These are phyloP conservation scores for Isatis lusitanica DNA, from an alignment of 441 rosid genomes.

Conservation along the genomic window DNA sequence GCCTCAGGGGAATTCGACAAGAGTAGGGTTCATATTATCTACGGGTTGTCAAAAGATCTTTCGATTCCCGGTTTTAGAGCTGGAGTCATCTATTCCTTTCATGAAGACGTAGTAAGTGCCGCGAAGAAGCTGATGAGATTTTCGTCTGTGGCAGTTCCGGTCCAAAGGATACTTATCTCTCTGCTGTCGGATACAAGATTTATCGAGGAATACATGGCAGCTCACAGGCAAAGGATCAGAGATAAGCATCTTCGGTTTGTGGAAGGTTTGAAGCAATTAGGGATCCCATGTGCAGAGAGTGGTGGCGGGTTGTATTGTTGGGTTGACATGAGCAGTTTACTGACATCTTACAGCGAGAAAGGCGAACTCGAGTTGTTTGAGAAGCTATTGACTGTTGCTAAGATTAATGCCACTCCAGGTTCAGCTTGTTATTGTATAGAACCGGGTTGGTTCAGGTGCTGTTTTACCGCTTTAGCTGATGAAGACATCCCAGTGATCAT, in stretches of 20 bases:
- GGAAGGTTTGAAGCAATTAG: constrained; percentile 51
- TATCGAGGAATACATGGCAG: constrained; percentile 49
- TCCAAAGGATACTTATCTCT: constrained; percentile 61
- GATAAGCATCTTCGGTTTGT: constrained; percentile 50
- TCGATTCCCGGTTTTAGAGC: constrained; percentile 86
- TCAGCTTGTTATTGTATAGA: constrained; percentile 88
- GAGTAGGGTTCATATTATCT: constrained; percentile 77
- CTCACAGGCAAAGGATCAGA: constrained; percentile 51
- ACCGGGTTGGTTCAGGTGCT: constrained; percentile 93
- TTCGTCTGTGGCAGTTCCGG: constrained; percentile 60
- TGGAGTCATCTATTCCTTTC: constrained; percentile 73
- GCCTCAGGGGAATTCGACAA: constrained; percentile 62
- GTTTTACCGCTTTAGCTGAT: constrained; percentile 61
- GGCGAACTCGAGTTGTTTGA: constrained; percentile 86
- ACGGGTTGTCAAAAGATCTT: constrained; percentile 89
- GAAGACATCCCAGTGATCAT: constrained; percentile 67
- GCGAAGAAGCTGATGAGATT: constrained; percentile 63
- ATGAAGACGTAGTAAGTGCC: constrained; percentile 58
- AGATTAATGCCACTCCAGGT: constrained; percentile 86
- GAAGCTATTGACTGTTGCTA: constrained; percentile 63
- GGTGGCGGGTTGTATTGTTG: constrained; percentile 69
- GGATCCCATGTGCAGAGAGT: constrained; percentile 56
- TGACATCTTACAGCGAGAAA: constrained; percentile 72
- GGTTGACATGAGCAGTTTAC: constrained; percentile 73
- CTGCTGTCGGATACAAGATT: constrained; percentile 61